Percentiles rank a stretch among this genome's conserved stretches.
Evolutionary conservation across 805 yeast species (phyloP).

Genomic region (Ogataea parapolymorpha): DNA sequence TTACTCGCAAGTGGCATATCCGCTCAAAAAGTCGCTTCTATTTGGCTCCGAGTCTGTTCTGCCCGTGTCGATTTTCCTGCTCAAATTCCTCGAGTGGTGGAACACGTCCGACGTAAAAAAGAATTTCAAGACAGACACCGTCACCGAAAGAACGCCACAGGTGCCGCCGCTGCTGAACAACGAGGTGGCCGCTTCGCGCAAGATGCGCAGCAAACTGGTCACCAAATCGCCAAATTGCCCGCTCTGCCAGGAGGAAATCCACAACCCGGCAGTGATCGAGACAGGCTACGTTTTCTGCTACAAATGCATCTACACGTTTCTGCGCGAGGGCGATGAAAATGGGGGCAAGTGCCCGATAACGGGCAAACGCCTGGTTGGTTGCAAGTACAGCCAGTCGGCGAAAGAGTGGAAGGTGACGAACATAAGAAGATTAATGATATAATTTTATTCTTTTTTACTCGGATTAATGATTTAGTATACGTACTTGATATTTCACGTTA

Average conservation of each 20-base stretch:
- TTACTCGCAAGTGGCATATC: conserved; percentile 14
- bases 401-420: conserved; percentile 74
- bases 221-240: conserved; percentile 52
- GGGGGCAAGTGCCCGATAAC: conserved; percentile 87
- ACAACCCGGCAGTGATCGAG: conserved; percentile 83
- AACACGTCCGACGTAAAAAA: conserved; percentile 64
- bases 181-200: conserved; percentile 11
- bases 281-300: conserved; percentile 91
- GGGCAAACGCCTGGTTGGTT: conserved; percentile 66
- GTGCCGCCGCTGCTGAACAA: conserved; percentile 32
- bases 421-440: conserved; percentile 69
- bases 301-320: conserved; percentile 70
- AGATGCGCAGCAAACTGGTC: conserved; percentile 16
- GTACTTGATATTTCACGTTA: neutral
- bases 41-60: conserved; percentile 44
- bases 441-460: neutral
- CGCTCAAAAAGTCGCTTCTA: conserved; percentile 26
- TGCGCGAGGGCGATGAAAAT: conserved; percentile 46
- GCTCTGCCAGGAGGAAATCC: conserved; percentile 59
- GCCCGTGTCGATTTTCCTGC: conserved; percentile 76
- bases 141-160: conserved; percentile 13
- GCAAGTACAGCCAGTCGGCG: conserved; percentile 55
- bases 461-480: too few species aligned
- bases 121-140: conserved; percentile 48
- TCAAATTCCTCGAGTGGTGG: conserved; percentile 95